Evolutionary conservation across 257 asterid species (phyloP).

Genomic region (Salvia miltiorrhiza): DNA sequence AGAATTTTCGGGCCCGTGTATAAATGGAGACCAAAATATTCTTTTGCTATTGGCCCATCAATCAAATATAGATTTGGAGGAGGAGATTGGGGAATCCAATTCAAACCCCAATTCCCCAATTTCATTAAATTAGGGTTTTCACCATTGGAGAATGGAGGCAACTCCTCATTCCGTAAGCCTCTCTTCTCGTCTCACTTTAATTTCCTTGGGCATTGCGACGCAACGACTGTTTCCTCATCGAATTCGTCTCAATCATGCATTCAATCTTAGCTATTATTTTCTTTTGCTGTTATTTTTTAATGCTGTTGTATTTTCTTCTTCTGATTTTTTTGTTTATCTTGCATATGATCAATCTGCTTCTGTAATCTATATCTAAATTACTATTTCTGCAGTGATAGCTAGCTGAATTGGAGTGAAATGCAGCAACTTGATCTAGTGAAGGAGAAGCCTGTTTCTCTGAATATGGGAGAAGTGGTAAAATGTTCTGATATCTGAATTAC

Average conservation of each 20-base stretch:
- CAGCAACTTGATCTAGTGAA: constrained; percentile 43
- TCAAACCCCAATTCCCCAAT: constrained; percentile 27
- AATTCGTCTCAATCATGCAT: neutral
- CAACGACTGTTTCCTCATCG: neutral
- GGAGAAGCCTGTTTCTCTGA: constrained; percentile 34
- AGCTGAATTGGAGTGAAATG: constrained; percentile 31
- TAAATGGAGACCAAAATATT: neutral
- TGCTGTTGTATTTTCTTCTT: neutral
- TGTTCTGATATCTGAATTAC: neutral
- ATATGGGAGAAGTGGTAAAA: constrained; percentile 42
- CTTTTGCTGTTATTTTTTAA: neutral
- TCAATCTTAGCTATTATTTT: neutral
- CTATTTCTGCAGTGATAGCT: constrained; percentile 10
- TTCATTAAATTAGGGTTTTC: constrained; percentile 35
- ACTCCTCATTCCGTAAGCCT: neutral
- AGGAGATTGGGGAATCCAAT: constrained; percentile 2
- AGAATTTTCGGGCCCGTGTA: neutral
- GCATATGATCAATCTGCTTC: neutral
- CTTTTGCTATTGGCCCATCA: neutral
- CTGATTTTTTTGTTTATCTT: neutral
- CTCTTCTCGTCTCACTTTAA: neutral
- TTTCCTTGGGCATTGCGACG: neutral
- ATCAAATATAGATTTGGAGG: neutral
- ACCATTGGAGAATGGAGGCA: constrained; percentile 16
- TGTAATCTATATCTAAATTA: neutral